Percentiles rank a stretch among this genome's conserved stretches.
Evolutionary conservation across 441 rosid species (phyloP).

Genomic region (Breynia disticha): DNA sequence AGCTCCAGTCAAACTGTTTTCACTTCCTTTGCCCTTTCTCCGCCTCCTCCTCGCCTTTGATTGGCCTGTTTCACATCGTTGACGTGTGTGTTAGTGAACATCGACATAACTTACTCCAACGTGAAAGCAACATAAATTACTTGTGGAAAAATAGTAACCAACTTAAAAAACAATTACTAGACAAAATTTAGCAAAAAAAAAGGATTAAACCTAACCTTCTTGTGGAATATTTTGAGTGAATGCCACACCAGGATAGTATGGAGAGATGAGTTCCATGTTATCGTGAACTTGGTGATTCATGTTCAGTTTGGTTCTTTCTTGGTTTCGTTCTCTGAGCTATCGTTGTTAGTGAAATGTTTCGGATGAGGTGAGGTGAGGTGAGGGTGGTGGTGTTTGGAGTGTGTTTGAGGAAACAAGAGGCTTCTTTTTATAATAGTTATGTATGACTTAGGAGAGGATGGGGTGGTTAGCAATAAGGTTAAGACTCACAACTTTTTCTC

Average conservation of each 20-base stretch:
- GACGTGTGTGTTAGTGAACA: no score
- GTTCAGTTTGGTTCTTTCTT: slow-evolving; percentile 13
- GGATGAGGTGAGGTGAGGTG: background rate
- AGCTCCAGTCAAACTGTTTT: slow-evolving; percentile 11
- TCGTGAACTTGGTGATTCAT: slow-evolving; percentile 32
- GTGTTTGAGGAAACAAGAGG: slow-evolving; percentile 14
- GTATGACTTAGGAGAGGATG: slow-evolving; percentile 7
- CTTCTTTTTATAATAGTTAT: slow-evolving; percentile 19
- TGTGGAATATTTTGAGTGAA: slow-evolving; percentile 37
- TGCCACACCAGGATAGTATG: slow-evolving; percentile 31
- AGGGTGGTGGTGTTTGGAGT: slow-evolving; percentile 6
- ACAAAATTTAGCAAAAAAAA: no score
- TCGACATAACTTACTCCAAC: no score
- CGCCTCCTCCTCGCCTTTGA: slow-evolving; percentile 43
- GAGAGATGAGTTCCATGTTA: slow-evolving; percentile 41
- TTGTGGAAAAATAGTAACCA: no score
- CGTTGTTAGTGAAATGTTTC: background rate
- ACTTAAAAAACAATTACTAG: no score
- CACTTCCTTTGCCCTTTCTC: slow-evolving; percentile 42
- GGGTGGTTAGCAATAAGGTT: no score
- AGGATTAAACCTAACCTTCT: slow-evolving; percentile 32
- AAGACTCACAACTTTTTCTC: no score
- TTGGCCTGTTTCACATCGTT: slow-evolving; percentile 22
- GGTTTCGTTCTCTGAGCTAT: no score
- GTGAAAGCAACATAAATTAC: no score